Conservation (phyloP, 2,329 filamentous ascomycete genomes). For the Phoma herbarum region DNA sequence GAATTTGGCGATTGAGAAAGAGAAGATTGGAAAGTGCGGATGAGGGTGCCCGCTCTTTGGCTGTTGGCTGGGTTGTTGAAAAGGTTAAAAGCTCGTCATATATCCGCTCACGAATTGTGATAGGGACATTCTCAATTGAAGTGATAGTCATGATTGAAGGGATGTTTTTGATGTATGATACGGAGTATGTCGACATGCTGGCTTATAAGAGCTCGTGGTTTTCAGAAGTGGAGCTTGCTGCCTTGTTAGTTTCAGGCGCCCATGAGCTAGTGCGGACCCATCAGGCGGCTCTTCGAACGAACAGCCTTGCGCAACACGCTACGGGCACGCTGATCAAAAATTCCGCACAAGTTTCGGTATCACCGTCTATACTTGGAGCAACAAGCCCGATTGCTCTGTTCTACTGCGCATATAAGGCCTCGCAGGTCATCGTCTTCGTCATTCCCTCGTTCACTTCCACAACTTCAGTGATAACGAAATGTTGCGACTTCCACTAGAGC, state of each 20-base stretch:
- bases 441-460: not conserved
- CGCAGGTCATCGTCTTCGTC: not conserved
- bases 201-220: not conserved
- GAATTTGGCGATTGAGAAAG: too few relatives aligned
- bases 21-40: too few relatives aligned
- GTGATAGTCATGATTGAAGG: too few relatives aligned
- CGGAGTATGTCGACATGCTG: not conserved
- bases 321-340: not conserved
- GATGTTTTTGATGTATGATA: not conserved
- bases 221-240: not conserved
- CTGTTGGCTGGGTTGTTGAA: too few relatives aligned
- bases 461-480: not conserved
- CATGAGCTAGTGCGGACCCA: not conserved
- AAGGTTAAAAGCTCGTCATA: too few relatives aligned
- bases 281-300: not conserved
- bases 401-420: not conserved
- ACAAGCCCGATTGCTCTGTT: not conserved
- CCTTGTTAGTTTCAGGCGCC: not conserved
- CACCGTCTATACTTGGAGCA: not conserved
- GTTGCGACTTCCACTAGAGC: not conserved
- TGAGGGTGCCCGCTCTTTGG: too few relatives aligned
- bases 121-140: too few relatives aligned
- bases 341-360: not conserved
- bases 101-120: too few relatives aligned
- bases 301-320: not conserved